These are phyloP conservation scores for Peronospora destructor DNA, from an alignment of 352 stramenopile genomes.

Conservation along the genomic window DNA sequence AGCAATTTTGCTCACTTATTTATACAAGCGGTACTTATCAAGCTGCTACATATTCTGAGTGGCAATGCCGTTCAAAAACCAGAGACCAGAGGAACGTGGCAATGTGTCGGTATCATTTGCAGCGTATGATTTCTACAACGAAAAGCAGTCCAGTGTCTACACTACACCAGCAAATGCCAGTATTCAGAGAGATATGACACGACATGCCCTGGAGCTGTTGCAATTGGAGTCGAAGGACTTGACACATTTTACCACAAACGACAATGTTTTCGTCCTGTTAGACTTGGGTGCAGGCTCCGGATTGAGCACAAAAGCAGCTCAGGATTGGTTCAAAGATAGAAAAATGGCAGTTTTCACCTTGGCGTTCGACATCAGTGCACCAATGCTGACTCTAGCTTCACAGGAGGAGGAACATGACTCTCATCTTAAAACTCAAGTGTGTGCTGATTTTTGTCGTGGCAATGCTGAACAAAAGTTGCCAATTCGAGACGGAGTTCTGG, in stretches of 20 bases:
- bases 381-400: constrained; percentile 54
- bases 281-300: constrained; percentile 68
- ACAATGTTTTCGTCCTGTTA: constrained; percentile 37
- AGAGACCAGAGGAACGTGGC: constrained; percentile 40
- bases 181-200: constrained; percentile 66
- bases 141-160: constrained; percentile 56
- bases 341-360: constrained; percentile 32
- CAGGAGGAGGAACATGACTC: neutral
- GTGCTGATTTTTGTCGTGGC: constrained; percentile 48
- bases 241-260: constrained; percentile 6
- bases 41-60: constrained; percentile 10
- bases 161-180: constrained; percentile 54
- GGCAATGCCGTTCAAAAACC: constrained; percentile 49
- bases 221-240: constrained; percentile 11
- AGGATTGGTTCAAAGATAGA: constrained; percentile 40
- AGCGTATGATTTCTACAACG: constrained; percentile 54
- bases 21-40: neutral
- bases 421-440: constrained; percentile 11
- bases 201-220: constrained; percentile 55
- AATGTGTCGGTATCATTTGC: constrained; percentile 34
- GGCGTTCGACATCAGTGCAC: constrained; percentile 68
- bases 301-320: constrained; percentile 51
- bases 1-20: constrained; percentile 3
- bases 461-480: constrained; percentile 60
- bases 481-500: constrained; percentile 35